These are phyloP conservation scores for Citropsis articulata DNA, from an alignment of 345 rosid genomes.

Conservation along the genomic window DNA sequence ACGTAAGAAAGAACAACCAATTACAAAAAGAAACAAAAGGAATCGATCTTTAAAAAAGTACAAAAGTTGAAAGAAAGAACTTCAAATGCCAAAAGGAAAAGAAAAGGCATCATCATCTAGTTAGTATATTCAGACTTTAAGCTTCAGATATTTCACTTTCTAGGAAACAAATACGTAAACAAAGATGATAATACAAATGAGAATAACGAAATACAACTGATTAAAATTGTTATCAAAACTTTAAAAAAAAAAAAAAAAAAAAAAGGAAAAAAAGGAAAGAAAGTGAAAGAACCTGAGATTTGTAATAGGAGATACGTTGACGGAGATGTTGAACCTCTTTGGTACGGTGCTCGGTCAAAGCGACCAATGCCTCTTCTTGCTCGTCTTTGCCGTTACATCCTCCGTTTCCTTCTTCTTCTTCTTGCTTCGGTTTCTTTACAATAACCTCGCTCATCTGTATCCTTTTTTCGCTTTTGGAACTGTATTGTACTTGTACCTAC, in stretches of 20 bases:
- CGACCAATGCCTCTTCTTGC: slow-evolving; percentile 65
- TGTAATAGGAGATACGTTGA: slow-evolving; percentile 66
- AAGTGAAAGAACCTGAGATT: slow-evolving; percentile 48
- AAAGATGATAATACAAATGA: background rate
- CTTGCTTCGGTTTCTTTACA: slow-evolving; percentile 2
- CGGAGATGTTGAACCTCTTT: slow-evolving; percentile 60
- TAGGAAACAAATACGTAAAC: background rate
- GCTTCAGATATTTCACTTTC: background rate
- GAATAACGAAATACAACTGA: background rate
- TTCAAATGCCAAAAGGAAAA: background rate
- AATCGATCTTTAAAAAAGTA: background rate
- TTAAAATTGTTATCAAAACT: background rate
- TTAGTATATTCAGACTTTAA: background rate
- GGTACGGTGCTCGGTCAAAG: slow-evolving; percentile 72
- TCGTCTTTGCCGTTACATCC: slow-evolving; percentile 39
- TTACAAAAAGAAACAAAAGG: background rate
- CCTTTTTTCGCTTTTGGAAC: background rate
- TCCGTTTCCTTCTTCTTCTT: slow-evolving; percentile 8
- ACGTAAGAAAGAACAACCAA: background rate
- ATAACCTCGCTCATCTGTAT: slow-evolving; percentile 1
- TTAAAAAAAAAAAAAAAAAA: background rate
- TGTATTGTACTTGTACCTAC: background rate
- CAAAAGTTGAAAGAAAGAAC: background rate
- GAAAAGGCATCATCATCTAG: background rate
- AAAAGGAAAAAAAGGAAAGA: background rate